Evolutionary conservation across 2,329 filamentous ascomycete genomes (phyloP), one percentile per base, ranked within the genome.

Genomic region (Dactylellina cionopaga): DNA sequence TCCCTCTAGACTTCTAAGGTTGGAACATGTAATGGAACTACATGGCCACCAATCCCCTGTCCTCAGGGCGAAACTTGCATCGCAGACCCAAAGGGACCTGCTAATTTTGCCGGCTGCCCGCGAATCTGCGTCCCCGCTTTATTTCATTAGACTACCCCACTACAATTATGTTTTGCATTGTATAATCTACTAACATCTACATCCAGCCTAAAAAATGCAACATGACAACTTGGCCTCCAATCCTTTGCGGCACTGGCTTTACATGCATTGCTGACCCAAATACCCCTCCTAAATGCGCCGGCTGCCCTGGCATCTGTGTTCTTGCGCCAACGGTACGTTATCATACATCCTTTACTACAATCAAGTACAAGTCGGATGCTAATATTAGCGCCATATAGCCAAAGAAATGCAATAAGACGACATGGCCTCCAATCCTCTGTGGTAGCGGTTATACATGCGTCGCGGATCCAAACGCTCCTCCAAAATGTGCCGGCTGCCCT

Each of bases 221-320:
- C 51, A 55, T 25, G 51, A 55, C 51, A 13, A 41, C 33, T 24
- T 55, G 31, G 31, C 51, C 51, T 9, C 51, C 51, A 39, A 39
- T 15, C n/a, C 25, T 13, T 7, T 55, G 51, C 51, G 31, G 25
- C 27, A n/a, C 15, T 3, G 51, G 51, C 6, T 55, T 39, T 22
- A 55, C 22, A 3, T 55, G 51, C 22, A 33, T 39, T 3, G 22
- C 15, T 2, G 51, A 55, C 27, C 51, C 51, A 25, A 25, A 37
- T 10, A 11, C 51, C 4, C 31, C 51, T 33, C 51, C 51, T 9
- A 55, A 15, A 22, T 54, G 49, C 29, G 49, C 49, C 22, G 49
- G 49, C 49, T 54, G 49, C 49, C 49, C 49, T 13, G 49, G 49
- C n/a, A 54, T 54, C 25, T 54, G 49, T 37, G 49, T 55, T 55